These are phyloP conservation scores for Acidomyces sp. DNA, from an alignment of 495 filamentous ascomycete genomes.

Conservation along the genomic window DNA sequence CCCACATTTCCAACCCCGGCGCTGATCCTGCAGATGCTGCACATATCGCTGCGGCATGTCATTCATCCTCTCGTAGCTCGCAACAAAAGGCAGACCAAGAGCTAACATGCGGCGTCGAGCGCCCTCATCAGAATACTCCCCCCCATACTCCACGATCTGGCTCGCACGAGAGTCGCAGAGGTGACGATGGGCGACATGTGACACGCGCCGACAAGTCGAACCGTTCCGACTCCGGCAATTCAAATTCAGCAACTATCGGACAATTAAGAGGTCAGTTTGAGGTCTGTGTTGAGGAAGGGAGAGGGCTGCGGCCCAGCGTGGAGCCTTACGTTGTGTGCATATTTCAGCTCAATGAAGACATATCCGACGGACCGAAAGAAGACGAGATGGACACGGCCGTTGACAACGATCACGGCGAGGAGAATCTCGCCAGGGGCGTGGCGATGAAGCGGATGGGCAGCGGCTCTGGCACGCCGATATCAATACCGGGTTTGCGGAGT, in stretches of 20 bases:
- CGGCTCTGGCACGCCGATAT: conserved; percentile 70
- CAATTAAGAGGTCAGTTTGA: conserved; percentile 76
- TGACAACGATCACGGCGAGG: conserved; percentile 26
- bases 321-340: conserved; percentile 94
- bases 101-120: conserved; percentile 70
- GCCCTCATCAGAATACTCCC: conserved; percentile 77
- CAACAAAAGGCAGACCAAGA: conserved; percentile 48
- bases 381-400: conserved; percentile 32
- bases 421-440: conserved; percentile 31
- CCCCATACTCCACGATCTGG: conserved; percentile 71
- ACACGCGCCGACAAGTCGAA: conserved; percentile 28
- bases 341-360: conserved; percentile 91
- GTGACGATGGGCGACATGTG: conserved; percentile 27
- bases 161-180: conserved; percentile 44
- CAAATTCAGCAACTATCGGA: conserved; percentile 40
- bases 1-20: conserved; percentile 66
- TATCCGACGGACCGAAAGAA: conserved; percentile 67
- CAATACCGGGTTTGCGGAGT: conserved; percentile 91
- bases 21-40: conserved; percentile 35
- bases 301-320: conserved; percentile 63
- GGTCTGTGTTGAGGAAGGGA: conserved; percentile 73
- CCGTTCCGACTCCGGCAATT: conserved; percentile 28
- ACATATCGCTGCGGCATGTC: conserved; percentile 38
- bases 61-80: conserved; percentile 33
- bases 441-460: conserved; percentile 54